Evolutionary conservation across 202 grass and related monocot genomes (phyloP).

Genomic region (Digitaria exilis): DNA sequence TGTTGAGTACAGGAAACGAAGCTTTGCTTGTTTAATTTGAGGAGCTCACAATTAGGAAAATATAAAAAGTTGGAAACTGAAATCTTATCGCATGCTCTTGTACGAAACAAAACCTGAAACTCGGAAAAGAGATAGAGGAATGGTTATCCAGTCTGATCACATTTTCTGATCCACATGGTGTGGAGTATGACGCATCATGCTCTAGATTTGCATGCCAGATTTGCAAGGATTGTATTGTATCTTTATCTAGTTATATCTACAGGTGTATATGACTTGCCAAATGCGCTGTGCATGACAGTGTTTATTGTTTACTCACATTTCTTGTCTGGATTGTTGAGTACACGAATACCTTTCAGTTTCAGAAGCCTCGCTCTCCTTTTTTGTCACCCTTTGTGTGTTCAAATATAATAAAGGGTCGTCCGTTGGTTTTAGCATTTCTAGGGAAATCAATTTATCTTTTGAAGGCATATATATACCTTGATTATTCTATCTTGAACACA

Average conservation of each 20-base stretch:
- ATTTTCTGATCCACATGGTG: neutral
- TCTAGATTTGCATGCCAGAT: neutral
- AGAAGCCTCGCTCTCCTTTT: neutral
- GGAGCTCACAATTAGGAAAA: neutral
- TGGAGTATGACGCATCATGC: neutral
- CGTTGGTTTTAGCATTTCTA: neutral
- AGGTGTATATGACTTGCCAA: neutral
- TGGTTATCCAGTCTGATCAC: neutral
- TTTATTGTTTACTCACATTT: neutral
- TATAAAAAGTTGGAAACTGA: slow-evolving; percentile 1
- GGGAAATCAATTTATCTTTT: neutral
- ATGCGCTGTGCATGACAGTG: neutral
- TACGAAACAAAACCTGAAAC: neutral
- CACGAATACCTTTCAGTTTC: neutral
- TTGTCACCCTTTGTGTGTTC: neutral
- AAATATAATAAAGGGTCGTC: neutral
- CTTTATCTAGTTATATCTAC: too few species aligned
- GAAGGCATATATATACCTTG: neutral
- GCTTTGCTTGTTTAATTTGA: too few species aligned
- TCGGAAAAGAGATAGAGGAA: neutral
- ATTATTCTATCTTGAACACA: neutral
- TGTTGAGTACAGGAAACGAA: too few species aligned
- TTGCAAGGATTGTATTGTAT: neutral
- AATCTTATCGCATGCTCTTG: too few species aligned
- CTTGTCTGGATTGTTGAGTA: neutral